Evolutionary conservation across 345 rosid genomes (phyloP), one percentile per base, ranked within the genome.

Genomic region (Rhizophora apiculata): DNA sequence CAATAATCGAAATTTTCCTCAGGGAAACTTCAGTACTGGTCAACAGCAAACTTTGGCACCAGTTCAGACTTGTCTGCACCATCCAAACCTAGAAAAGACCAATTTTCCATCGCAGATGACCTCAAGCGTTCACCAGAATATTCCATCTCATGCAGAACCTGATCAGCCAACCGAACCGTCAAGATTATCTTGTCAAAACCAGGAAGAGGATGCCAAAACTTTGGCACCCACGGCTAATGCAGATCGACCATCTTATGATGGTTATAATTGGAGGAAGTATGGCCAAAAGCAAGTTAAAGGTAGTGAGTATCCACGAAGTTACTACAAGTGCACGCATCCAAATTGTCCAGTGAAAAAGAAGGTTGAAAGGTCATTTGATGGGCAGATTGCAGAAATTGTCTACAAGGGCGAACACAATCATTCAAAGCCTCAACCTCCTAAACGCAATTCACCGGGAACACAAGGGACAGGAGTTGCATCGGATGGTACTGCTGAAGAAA

Each of bases 271-370:
- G 99, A 88, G 97, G 75, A 96, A 96, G 69, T 96, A 96, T 46
- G 99, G 99, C 60, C 99, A 92, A 64, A 96, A 96, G 76, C 99
- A 92, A 76, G 99, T 92, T 22, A 96, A 96, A 83, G 97, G 98
- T 74, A 96, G 99, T 67, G 98, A 92, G 68, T 89, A 82, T 63
- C 99, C 99, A 1, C 79, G 99, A 68, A 90, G 99, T 78, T 96
- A 96, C 76, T 96, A 92, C 72, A 92, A 88, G 64, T 96, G 99
- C 76, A 96, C 99, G 1, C 88, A 92, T 74, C 95, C 96, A 0
- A 85, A 82, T 75, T 96, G 97, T 84, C 90, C 93, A 0, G 96
- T 92, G 53, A 96, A 92, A 74, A 96, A 96, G 83, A 96, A 91
- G 83, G 99, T 90, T 2, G 99, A 96, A 75, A 87, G 96, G 70